A percentile compares a stretch with the other conserved stretches of the same genome.
Evolutionary conservation across 2,329 filamentous ascomycete genomes (phyloP).

Genomic region (Colletotrichum eremochloae): DNA sequence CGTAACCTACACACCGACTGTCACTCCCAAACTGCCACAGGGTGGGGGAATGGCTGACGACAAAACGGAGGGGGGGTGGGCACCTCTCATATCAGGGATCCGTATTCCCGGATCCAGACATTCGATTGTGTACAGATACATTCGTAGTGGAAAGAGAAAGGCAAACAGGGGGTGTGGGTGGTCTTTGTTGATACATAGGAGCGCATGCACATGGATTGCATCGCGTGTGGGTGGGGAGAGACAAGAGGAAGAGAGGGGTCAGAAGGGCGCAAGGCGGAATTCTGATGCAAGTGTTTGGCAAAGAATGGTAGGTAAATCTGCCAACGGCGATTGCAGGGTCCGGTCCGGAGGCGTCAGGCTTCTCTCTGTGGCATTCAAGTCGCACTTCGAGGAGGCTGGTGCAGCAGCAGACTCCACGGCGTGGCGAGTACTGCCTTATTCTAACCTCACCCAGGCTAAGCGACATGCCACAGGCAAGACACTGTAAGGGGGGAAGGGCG

Average conservation of each 20-base stretch:
- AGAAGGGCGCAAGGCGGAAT: neutral
- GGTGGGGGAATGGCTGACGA: neutral
- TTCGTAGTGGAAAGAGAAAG: neutral
- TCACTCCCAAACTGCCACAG: neutral
- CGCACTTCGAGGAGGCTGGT: conserved; percentile 10
- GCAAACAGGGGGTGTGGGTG: neutral
- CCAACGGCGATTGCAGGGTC: conserved; percentile 4
- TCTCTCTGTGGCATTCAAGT: neutral
- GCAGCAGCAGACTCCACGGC: neutral
- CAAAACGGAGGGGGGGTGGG: neutral
- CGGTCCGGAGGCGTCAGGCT: conserved; percentile 4
- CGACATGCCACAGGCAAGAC: neutral
- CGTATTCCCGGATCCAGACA: conserved; percentile 10
- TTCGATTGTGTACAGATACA: conserved; percentile 6
- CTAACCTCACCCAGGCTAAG: neutral
- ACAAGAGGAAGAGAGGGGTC: neutral
- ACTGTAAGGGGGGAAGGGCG: neutral
- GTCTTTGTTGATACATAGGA: neutral
- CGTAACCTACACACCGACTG: neutral
- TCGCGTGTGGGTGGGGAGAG: conserved; percentile 3
- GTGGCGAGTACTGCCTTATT: neutral
- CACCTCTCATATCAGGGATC: neutral
- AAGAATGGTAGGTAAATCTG: neutral
- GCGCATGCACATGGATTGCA: neutral
- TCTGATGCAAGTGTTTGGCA: neutral